phyloP scores from a whole-genome alignment of 2,329 filamentous ascomycete species.

The Camillea tinctor region DNA sequence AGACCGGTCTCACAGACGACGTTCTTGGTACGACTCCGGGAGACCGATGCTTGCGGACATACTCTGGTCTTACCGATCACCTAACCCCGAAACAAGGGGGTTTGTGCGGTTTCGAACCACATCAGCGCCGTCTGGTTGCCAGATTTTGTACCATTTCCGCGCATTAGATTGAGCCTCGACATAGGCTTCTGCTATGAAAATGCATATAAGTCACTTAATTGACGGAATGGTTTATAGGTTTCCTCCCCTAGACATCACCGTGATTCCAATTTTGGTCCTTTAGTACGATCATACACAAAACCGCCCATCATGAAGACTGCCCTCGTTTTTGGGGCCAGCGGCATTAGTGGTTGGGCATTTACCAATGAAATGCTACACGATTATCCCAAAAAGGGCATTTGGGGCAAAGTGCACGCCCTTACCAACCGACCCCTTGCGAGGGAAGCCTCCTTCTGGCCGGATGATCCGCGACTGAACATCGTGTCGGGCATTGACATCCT shows the following conservation, averaged over 20 bases:
- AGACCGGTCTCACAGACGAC: not conserved
- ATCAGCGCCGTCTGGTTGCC: not conserved
- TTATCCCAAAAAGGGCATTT: constrained; percentile 43
- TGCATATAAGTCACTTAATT: not conserved
- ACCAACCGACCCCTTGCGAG: constrained; percentile 42
- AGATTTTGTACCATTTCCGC: not conserved
- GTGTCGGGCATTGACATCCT: constrained; percentile 37
- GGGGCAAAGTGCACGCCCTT: constrained; percentile 44
- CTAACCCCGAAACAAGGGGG: not conserved
- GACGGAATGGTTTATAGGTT: not conserved
- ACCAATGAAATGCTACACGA: constrained; percentile 45
- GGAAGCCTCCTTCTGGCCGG: constrained; percentile 30
- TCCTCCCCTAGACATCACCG: not conserved
- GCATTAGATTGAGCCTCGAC: not conserved
- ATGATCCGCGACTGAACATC: constrained; percentile 32
- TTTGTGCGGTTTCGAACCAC: not conserved
- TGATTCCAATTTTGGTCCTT: not conserved
- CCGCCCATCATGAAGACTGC: not conserved
- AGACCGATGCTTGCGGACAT: not conserved
- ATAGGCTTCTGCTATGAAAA: not conserved
- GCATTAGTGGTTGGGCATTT: constrained; percentile 50
- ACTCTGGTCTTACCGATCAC: not conserved
- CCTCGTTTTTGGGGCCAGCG: constrained; percentile 38
- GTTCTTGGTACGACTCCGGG: not conserved
- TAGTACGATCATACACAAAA: not conserved